A percentile compares a stretch with the other conserved stretches of the same genome.
These are phyloP conservation scores for Fraxinus angustifolia DNA, from an alignment of 305 asterid genomes.

Conservation along the genomic window DNA sequence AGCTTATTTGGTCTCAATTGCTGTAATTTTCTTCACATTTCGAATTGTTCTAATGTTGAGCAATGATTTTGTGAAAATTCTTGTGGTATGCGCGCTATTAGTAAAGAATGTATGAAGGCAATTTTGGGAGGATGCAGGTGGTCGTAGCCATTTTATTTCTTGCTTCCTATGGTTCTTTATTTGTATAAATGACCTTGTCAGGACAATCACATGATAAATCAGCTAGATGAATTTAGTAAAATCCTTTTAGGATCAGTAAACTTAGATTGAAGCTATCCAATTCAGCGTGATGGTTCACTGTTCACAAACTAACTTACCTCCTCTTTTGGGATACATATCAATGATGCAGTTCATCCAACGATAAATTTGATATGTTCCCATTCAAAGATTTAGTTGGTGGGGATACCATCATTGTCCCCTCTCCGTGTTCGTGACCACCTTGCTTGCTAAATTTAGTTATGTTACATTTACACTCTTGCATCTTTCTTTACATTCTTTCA, in stretches of 20 bases:
- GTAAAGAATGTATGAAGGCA: not conserved
- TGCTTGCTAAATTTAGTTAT: too few relatives aligned
- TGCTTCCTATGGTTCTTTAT: not conserved
- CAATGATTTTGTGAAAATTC: not conserved
- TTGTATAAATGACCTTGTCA: not conserved
- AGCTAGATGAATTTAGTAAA: not conserved
- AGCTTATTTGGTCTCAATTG: not conserved
- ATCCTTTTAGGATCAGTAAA: not conserved
- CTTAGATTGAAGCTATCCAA: not conserved
- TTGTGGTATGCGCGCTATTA: not conserved
- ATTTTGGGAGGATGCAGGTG: not conserved
- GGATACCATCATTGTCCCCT: not conserved
- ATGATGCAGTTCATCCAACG: not conserved
- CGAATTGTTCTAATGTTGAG: not conserved
- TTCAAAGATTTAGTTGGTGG: not conserved
- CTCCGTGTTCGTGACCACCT: not conserved
- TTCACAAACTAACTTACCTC: not conserved
- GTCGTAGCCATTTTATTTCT: not conserved
- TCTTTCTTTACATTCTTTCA: too few relatives aligned
- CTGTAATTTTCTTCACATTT: not conserved
- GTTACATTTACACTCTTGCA: too few relatives aligned
- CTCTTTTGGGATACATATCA: not conserved
- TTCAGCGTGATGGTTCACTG: not conserved
- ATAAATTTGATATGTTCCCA: too few relatives aligned
- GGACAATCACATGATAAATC: not conserved